Evolutionary conservation across 257 asterid genomes (phyloP).

Genomic region (Parsonsia alboflavescens): DNA sequence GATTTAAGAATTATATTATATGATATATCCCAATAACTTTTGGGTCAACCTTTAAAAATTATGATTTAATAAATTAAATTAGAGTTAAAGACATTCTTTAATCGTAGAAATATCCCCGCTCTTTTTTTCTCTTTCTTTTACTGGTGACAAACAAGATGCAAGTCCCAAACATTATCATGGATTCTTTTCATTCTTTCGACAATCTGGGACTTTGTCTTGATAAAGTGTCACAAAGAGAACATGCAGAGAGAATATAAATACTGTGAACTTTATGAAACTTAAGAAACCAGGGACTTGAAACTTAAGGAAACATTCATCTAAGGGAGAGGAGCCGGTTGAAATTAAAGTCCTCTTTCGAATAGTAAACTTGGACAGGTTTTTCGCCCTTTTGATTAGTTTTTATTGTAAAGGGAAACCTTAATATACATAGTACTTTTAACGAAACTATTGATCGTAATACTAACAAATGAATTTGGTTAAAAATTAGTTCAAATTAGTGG

Average conservation of each 20-base stretch:
- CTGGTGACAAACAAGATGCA: too few species aligned
- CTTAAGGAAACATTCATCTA: neutral
- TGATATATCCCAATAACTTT: too few species aligned
- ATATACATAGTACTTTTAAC: neutral
- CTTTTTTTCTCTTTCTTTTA: too few species aligned
- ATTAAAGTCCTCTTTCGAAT: neutral
- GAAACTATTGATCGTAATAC: neutral
- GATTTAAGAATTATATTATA: too few species aligned
- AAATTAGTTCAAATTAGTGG: neutral
- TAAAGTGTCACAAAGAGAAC: neutral
- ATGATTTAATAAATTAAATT: too few species aligned
- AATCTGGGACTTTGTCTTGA: neutral
- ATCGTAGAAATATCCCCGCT: too few species aligned
- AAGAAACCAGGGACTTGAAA: neutral
- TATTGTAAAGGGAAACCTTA: neutral
- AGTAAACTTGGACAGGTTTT: neutral
- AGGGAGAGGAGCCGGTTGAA: neutral
- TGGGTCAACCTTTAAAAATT: too few species aligned
- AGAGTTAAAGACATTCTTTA: too few species aligned
- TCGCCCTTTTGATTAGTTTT: neutral
- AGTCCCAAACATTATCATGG: too few species aligned
- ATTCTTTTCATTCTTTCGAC: neutral
- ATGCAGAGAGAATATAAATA: neutral
- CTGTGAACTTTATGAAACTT: neutral
- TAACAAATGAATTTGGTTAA: neutral